Conservation (phyloP, 805 yeast species). For the Wickerhamiella kazuoi region DNA sequence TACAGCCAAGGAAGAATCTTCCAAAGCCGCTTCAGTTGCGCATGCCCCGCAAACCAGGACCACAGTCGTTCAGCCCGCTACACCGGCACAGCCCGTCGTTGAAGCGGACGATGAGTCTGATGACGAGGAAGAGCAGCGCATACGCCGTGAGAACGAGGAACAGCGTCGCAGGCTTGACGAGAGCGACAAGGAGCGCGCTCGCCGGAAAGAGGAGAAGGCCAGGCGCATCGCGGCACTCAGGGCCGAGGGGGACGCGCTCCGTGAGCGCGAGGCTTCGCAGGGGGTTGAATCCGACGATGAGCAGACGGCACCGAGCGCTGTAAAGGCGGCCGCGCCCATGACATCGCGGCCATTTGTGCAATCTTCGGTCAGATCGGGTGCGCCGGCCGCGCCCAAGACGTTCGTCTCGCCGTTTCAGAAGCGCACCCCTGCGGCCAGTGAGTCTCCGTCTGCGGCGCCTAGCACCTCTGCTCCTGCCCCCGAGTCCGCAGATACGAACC, state of each 20-base stretch:
- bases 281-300: slow-evolving; percentile 14
- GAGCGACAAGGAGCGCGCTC: slow-evolving; percentile 18
- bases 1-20: too few species aligned
- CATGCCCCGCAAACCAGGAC: too few species aligned
- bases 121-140: slow-evolving; percentile 25
- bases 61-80: too few species aligned
- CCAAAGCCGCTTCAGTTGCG: too few species aligned
- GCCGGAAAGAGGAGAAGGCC: slow-evolving; percentile 16
- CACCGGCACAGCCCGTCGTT: too few species aligned
- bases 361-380: background rate
- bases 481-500: too few species aligned
- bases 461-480: too few species aligned
- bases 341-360: slow-evolving; percentile 2
- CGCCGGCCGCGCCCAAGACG: slow-evolving; percentile 7
- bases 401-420: slow-evolving; percentile 4
- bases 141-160: slow-evolving; percentile 24
- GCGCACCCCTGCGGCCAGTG: too few species aligned
- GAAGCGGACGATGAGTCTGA: slow-evolving; percentile 20
- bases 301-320: slow-evolving; percentile 7
- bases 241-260: slow-evolving; percentile 14
- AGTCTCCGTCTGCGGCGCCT: too few species aligned
- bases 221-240: slow-evolving; percentile 16
- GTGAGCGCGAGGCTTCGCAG: slow-evolving; percentile 16
- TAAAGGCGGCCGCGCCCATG: background rate
- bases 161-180: slow-evolving; percentile 23